These are phyloP conservation scores for Phytophthora brassicae DNA, from an alignment of 352 stramenopile species.

Conservation along the genomic window DNA sequence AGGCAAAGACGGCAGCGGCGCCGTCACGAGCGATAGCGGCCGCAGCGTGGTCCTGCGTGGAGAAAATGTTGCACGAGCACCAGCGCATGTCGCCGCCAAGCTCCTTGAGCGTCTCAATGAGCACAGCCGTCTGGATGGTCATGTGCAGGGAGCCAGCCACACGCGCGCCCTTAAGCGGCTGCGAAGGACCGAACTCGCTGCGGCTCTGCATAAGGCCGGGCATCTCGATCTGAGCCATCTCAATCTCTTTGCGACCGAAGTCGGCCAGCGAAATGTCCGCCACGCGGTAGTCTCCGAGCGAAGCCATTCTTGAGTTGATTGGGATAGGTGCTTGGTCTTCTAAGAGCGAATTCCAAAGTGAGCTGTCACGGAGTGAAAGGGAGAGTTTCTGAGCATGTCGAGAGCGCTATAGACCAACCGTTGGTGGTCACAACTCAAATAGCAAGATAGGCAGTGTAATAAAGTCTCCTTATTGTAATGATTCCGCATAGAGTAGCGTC, in stretches of 20 bases:
- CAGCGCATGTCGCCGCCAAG: conserved; percentile 97
- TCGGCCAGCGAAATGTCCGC: conserved; percentile 98
- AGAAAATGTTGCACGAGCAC: conserved; percentile 99
- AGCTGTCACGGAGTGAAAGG: not conserved
- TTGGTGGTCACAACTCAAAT: conserved; percentile 9
- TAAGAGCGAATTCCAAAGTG: conserved; percentile 31
- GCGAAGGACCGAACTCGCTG: conserved; percentile 86
- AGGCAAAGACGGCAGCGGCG: conserved; percentile 97
- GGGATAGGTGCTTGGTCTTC: conserved; percentile 8
- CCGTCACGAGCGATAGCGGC: conserved; percentile 96
- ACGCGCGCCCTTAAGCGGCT: conserved; percentile 90
- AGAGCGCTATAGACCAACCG: conserved; percentile 30
- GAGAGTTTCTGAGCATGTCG: too few relatives aligned
- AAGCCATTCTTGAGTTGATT: conserved; percentile 44
- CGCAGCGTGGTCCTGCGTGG: conserved; percentile 98
- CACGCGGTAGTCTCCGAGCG: conserved; percentile 82
- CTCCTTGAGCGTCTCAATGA: conserved; percentile 98
- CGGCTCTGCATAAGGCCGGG: conserved; percentile 97
- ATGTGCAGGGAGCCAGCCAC: conserved; percentile 98
- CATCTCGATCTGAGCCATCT: conserved; percentile 99
- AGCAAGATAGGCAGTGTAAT: conserved; percentile 9
- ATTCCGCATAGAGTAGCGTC: too few relatives aligned
- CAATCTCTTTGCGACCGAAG: conserved; percentile 98
- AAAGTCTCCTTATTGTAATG: too few relatives aligned
- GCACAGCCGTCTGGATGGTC: conserved; percentile 99